These are phyloP conservation scores for Zoysia pacifica DNA, from an alignment of 176 grass and related monocot species.

Conservation along the genomic window DNA sequence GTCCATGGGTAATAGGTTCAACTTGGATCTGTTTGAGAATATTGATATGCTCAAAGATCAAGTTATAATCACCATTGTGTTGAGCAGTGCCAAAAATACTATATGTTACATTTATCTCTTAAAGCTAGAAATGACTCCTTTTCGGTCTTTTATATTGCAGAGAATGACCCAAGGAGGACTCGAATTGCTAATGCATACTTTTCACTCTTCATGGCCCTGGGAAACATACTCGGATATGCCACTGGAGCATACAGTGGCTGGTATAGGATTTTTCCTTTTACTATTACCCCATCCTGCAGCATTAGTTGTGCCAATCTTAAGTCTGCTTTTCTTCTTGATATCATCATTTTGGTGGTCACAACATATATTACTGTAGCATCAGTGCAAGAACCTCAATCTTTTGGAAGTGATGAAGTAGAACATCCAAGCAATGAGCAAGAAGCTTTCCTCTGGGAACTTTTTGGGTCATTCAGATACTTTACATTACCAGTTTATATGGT, in stretches of 20 bases:
- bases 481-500: constrained; percentile 82
- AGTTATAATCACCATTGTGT: background rate
- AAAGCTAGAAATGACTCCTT: background rate
- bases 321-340: constrained; percentile 82
- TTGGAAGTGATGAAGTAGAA: constrained; percentile 42
- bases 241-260: constrained; percentile 78
- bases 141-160: constrained; percentile 47
- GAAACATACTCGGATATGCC: constrained; percentile 89
- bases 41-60: background rate
- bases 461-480: constrained; percentile 88
- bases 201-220: constrained; percentile 95
- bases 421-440: constrained; percentile 50
- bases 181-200: constrained; percentile 97
- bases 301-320: constrained; percentile 90
- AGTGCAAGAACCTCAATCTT: constrained; percentile 54
- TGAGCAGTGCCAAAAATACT: background rate
- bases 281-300: constrained; percentile 64
- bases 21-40: background rate
- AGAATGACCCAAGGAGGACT: constrained; percentile 80
- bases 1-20: background rate
- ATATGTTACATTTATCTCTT: background rate
- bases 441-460: constrained; percentile 91
- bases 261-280: constrained; percentile 84
- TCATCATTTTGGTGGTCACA: constrained; percentile 64
- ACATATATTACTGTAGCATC: constrained; percentile 69